Evolutionary conservation across 495 filamentous ascomycete species (phyloP).

Genomic region (Xylaria venustula): DNA sequence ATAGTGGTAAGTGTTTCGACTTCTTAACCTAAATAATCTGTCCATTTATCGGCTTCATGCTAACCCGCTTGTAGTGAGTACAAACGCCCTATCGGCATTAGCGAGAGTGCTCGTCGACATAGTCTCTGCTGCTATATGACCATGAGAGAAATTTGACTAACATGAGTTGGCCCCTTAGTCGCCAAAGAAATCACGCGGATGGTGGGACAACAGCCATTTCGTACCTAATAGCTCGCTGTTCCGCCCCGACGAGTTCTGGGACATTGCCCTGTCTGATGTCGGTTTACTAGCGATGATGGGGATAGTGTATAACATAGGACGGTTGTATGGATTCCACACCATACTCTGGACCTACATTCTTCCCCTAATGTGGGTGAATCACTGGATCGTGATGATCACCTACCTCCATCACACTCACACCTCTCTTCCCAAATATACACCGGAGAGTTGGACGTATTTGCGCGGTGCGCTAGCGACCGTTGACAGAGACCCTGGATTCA

Average conservation of each 20-base stretch:
- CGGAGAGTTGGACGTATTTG: conserved; percentile 55
- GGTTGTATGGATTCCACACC: conserved; percentile 45
- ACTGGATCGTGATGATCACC: conserved; percentile 55
- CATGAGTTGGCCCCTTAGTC: neutral
- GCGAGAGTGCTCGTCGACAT: too few species aligned
- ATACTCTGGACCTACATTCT: conserved; percentile 47
- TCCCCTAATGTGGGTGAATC: conserved; percentile 59
- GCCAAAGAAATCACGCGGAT: conserved; percentile 56
- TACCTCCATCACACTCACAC: conserved; percentile 64
- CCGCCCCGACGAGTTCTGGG: conserved; percentile 51
- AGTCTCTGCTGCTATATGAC: too few species aligned
- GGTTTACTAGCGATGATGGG: conserved; percentile 46
- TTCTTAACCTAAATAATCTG: neutral
- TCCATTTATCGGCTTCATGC: neutral
- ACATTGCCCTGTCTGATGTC: conserved; percentile 58
- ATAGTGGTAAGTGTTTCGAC: conserved; percentile 20
- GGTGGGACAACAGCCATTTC: conserved; percentile 49
- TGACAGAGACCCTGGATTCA: conserved; percentile 60
- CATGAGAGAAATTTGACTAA: neutral
- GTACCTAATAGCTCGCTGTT: conserved; percentile 46
- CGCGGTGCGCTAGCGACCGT: conserved; percentile 60
- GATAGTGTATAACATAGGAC: conserved; percentile 38
- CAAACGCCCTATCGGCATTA: neutral
- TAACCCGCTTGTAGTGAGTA: neutral
- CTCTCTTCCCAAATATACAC: conserved; percentile 54